Evolutionary conservation across 202 grass and related monocot species (phyloP), one percentile per base, ranked within the genome.

Genomic region (Bolboschoenoplectus hybrid): DNA sequence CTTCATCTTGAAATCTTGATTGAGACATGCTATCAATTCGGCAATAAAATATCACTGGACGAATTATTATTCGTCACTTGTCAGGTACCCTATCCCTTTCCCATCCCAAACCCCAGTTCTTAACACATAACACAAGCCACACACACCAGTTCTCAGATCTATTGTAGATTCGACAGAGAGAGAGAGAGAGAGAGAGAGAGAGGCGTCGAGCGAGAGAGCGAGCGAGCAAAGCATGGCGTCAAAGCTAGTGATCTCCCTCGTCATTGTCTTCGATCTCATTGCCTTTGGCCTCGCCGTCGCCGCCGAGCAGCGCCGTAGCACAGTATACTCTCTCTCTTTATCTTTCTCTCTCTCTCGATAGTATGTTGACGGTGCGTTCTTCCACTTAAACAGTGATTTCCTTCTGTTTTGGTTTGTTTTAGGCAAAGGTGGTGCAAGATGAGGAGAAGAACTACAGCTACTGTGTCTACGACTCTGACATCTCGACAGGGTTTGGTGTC

Each of bases 251-350:
- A 39, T 90, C 72, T 85, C 89, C 82, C 89, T 94, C 69, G 67
- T 95, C 74, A n/a, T 81, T 40, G 74, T 87, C 85, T 50, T 88
- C 91, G 91, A 98, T 85, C 56, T 92, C 85, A 87, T 89, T 68
- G 93, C 96, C 82, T 95, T 98, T 84, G 93, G 84, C 38, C 91
- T 98, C 85, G 93, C 96, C 81, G 86, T 98, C 81, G 96, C 82
- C 86, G 93, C 93, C 86, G 93, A 91, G 89, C 91, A 91, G 82
- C 92, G 93, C 87, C 93, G 80, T 14, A 94, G 91, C 84, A 88
- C 86, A 65, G 93, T 98, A 78, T 74, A 65, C 65, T 53, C 51
- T 70, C 14, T 40, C 58, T 35, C 47, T 63, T 2, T 39, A 3
- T 50, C 3, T 38, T 20, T 32, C 34, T 45, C 26, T 12, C 61